These are phyloP conservation scores for Fusarium palustre DNA, from an alignment of 2,329 filamentous ascomycete species.

Conservation along the genomic window DNA sequence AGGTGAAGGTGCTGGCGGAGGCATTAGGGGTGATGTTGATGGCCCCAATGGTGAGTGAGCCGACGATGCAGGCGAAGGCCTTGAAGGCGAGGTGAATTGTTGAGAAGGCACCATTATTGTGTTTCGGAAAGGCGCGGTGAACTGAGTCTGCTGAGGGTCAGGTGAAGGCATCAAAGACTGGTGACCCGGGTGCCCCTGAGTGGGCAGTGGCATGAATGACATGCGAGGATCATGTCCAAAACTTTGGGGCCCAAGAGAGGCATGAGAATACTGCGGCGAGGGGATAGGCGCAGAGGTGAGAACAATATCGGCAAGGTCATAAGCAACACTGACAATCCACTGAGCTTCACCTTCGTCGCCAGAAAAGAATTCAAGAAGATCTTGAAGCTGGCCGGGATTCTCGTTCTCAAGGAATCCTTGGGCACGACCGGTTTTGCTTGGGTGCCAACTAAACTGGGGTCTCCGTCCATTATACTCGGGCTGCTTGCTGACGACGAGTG, in stretches of 20 bases:
- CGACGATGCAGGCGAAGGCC: conserved; percentile 51
- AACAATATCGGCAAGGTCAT: conserved; percentile 65
- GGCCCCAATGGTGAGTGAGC: conserved; percentile 50
- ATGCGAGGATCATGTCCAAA: conserved; percentile 48
- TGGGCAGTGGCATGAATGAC: conserved; percentile 50
- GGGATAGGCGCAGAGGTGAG: conserved; percentile 51
- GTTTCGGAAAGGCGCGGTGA: conserved; percentile 49
- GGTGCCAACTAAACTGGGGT: conserved; percentile 72
- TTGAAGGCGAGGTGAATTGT: conserved; percentile 43
- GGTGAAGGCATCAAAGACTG: conserved; percentile 48
- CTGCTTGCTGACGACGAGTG: conserved; percentile 64
- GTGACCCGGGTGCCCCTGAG: conserved; percentile 48
- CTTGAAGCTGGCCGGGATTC: conserved; percentile 71
- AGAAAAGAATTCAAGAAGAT: conserved; percentile 74
- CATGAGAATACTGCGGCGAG: conserved; percentile 50
- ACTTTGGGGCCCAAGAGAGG: conserved; percentile 44
- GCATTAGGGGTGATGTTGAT: conserved; percentile 50
- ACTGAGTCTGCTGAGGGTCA: conserved; percentile 47
- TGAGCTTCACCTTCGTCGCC: conserved; percentile 67
- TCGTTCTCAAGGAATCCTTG: conserved; percentile 72
- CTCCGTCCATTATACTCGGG: conserved; percentile 65
- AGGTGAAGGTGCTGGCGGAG: conserved; percentile 47
- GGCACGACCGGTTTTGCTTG: conserved; percentile 66
- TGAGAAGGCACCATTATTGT: conserved; percentile 52
- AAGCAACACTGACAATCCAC: conserved; percentile 68